Percentiles rank a stretch among this genome's conserved stretches.
Conservation (phyloP, 345 rosid genomes). For the Moringa oleifera region DNA sequence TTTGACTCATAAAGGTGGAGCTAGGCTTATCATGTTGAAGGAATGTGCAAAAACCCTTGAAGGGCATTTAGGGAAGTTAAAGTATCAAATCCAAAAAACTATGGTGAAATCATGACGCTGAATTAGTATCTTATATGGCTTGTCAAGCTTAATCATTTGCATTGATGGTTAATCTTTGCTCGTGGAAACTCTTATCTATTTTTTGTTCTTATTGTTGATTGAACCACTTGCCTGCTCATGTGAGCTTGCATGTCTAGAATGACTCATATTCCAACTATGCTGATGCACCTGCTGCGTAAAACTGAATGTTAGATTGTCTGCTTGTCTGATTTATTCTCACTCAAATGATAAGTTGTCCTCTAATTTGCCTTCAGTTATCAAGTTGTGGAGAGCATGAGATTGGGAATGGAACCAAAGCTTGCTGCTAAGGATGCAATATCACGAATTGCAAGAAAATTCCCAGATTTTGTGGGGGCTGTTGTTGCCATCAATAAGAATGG, state of each 20-base stretch:
- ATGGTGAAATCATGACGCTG: neutral
- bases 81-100: neutral
- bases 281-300: neutral
- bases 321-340: neutral
- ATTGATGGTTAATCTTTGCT: neutral
- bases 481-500: conserved; percentile 74
- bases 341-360: neutral
- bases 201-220: too few species aligned
- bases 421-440: conserved; percentile 85
- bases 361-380: conserved; percentile 57
- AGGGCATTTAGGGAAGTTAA: neutral
- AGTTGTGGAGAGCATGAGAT: conserved; percentile 93
- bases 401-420: conserved; percentile 70
- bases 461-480: conserved; percentile 82
- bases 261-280: too few species aligned
- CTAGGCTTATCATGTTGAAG: too few species aligned
- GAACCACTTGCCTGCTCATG: too few species aligned
- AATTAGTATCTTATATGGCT: neutral
- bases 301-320: neutral
- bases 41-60: neutral
- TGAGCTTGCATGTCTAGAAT: too few species aligned
- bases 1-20: too few species aligned
- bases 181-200: neutral
- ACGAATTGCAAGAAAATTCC: conserved; percentile 66
- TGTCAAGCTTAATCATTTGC: neutral